Evolutionary conservation across 148 eudicot species (phyloP).

Genomic region (Tetragonia tetragonoides): DNA sequence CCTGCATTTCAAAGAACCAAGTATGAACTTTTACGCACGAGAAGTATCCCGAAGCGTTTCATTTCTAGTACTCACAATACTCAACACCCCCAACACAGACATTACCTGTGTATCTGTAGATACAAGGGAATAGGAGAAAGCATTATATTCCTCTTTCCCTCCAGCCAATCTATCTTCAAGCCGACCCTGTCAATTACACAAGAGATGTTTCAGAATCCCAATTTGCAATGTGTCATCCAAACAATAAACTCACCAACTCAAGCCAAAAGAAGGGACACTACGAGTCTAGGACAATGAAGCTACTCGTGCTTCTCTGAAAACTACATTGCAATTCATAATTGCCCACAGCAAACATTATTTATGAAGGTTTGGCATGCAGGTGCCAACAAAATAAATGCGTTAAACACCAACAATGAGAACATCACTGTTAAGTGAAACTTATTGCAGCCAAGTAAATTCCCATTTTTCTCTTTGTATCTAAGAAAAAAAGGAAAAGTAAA

Average conservation of each 20-base stretch:
- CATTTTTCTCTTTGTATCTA: background rate
- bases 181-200: slow-evolving; percentile 59
- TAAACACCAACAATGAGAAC: too few relatives aligned
- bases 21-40: background rate
- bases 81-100: background rate
- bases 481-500: background rate
- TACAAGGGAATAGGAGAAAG: slow-evolving; percentile 95
- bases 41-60: background rate
- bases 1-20: slow-evolving; percentile 46
- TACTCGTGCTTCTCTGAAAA: background rate
- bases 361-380: background rate
- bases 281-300: background rate
- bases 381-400: background rate
- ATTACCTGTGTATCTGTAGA: slow-evolving; percentile 96
- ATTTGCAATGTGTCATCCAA: background rate
- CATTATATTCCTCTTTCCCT: slow-evolving; percentile 98
- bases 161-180: slow-evolving; percentile 94
- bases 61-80: background rate
- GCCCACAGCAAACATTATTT: background rate
- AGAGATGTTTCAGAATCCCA: background rate
- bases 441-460: background rate
- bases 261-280: background rate
- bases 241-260: background rate
- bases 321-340: background rate
- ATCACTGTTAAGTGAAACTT: background rate